phyloP scores from a whole-genome alignment of 768 basidiomycete species.

The Fomitopsis serialis region DNA sequence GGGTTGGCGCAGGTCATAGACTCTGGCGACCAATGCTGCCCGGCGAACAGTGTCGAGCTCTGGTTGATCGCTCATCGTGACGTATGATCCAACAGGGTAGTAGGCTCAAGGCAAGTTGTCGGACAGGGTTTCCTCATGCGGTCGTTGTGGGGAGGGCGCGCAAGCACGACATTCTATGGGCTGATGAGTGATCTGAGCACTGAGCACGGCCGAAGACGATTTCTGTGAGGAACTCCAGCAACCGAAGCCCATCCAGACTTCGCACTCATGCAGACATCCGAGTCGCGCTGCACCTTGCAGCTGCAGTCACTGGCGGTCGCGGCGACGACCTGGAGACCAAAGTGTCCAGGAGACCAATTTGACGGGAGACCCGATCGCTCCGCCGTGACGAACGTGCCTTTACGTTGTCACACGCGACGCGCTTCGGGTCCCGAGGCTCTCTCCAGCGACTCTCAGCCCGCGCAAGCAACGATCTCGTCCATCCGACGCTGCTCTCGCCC shows the following conservation, averaged over 20 bases:
- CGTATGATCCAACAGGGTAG: not conserved
- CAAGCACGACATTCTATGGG: not conserved
- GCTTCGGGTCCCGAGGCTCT: not conserved
- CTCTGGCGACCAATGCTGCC: slow-evolving; percentile 46
- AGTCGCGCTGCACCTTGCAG: too few relatives aligned
- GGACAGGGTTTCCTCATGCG: not conserved
- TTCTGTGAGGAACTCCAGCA: not conserved
- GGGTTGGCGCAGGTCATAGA: slow-evolving; percentile 38
- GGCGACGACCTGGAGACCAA: too few relatives aligned
- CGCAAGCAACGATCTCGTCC: not conserved
- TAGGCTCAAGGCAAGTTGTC: not conserved
- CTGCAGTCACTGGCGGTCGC: too few relatives aligned
- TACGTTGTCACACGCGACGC: not conserved
- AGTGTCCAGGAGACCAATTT: too few relatives aligned
- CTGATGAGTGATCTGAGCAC: not conserved
- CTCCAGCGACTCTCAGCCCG: not conserved
- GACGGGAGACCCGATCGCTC: too few relatives aligned
- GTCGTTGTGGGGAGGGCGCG: not conserved
- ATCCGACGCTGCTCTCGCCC: not conserved
- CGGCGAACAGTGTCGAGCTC: slow-evolving; percentile 12
- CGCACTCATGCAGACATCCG: too few relatives aligned
- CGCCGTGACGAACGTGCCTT: not conserved
- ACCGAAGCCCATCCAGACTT: too few relatives aligned
- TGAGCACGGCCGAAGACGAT: not conserved
- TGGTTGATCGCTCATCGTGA: not conserved